A percentile compares a stretch with the other conserved stretches of the same genome.
Evolutionary conservation across 2,329 filamentous ascomycete genomes (phyloP).

Genomic region (Orbilia javanica): DNA sequence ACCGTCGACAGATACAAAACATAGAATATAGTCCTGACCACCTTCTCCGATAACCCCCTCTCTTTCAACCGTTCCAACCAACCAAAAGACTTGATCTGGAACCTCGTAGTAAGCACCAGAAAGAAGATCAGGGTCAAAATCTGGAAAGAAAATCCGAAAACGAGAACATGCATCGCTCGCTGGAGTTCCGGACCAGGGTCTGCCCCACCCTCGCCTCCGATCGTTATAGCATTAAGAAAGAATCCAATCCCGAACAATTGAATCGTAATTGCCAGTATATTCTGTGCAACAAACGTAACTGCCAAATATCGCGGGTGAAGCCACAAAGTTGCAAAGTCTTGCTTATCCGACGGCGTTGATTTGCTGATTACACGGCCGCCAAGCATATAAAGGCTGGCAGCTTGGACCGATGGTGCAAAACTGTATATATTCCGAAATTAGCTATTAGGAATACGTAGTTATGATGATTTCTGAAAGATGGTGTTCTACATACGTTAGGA

Average conservation of each 20-base stretch:
- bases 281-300: slow-evolving; percentile 16
- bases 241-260: slow-evolving; percentile 28
- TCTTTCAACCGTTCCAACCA: slow-evolving; percentile 6
- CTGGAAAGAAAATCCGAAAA: slow-evolving; percentile 32
- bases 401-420: slow-evolving; percentile 36
- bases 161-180: slow-evolving; percentile 24
- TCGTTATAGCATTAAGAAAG: slow-evolving; percentile 9
- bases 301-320: slow-evolving; percentile 1
- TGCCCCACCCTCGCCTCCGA: background rate
- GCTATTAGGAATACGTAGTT: background rate
- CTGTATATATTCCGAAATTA: slow-evolving; percentile 5
- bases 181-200: slow-evolving; percentile 5
- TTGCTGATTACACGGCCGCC: slow-evolving; percentile 15
- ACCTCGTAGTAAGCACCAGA: slow-evolving; percentile 11
- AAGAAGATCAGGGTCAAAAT: slow-evolving; percentile 16
- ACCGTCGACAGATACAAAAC: slow-evolving; percentile 17
- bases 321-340: slow-evolving; percentile 26
- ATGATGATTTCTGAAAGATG: background rate
- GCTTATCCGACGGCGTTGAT: slow-evolving; percentile 5
- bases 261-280: slow-evolving; percentile 9
- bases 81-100: slow-evolving; percentile 2
- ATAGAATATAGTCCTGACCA: slow-evolving; percentile 15
- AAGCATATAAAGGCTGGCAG: slow-evolving; percentile 31
- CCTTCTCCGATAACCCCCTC: background rate
- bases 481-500: slow-evolving; percentile 23